These are phyloP conservation scores for Elaeagnus macrophylla DNA, from an alignment of 306 rosid species.

Conservation along the genomic window DNA sequence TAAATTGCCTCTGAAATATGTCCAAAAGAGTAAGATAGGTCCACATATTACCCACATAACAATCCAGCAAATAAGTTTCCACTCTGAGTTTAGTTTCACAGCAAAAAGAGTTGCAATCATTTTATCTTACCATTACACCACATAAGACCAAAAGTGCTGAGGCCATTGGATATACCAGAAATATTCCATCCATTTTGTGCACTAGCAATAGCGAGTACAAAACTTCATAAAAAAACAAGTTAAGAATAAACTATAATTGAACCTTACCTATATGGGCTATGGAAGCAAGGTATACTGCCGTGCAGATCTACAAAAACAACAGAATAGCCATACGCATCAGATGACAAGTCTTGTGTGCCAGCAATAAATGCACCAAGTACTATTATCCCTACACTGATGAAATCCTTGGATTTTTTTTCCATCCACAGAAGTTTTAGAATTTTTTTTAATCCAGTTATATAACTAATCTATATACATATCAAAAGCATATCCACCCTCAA, in stretches of 20 bases:
- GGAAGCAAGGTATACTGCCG: slow-evolving; percentile 54
- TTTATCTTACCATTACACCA: slow-evolving; percentile 76
- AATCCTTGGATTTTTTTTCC: slow-evolving; percentile 22
- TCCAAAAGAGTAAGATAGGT: slow-evolving; percentile 63
- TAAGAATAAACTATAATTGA: slow-evolving; percentile 6
- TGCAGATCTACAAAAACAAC: slow-evolving; percentile 46
- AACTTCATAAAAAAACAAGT: background rate
- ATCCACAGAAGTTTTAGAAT: slow-evolving; percentile 23
- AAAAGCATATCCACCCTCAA: too few species aligned
- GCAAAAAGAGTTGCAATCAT: slow-evolving; percentile 6
- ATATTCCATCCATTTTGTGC: slow-evolving; percentile 2
- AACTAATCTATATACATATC: too few species aligned
- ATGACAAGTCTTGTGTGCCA: slow-evolving; percentile 60
- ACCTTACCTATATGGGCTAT: slow-evolving; percentile 49
- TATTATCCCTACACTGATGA: slow-evolving; percentile 55
- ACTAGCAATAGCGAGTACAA: slow-evolving; percentile 1
- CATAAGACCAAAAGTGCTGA: slow-evolving; percentile 65
- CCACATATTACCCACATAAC: slow-evolving; percentile 50
- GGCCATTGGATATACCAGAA: slow-evolving; percentile 64
- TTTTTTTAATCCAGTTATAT: too few species aligned
- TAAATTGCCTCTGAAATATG: slow-evolving; percentile 48
- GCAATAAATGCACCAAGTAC: slow-evolving; percentile 52
- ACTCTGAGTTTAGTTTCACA: background rate
- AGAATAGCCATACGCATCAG: slow-evolving; percentile 45
- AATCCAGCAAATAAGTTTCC: slow-evolving; percentile 13